A percentile compares a stretch with the other conserved stretches of the same genome.
Evolutionary conservation across 2,329 filamentous ascomycete genomes (phyloP).

Genomic region (Nemania sp.): DNA sequence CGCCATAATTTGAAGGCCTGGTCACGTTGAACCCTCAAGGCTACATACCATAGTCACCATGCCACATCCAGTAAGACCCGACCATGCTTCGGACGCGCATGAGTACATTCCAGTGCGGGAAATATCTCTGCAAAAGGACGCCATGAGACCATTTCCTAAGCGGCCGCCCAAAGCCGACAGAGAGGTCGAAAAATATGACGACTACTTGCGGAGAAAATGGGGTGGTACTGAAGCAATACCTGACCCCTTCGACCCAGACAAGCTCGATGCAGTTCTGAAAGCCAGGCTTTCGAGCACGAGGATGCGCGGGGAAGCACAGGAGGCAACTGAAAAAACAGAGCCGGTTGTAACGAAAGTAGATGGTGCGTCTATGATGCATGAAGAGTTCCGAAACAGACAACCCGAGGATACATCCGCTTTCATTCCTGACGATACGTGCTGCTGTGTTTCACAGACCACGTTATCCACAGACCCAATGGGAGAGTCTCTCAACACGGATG

Average conservation of each 20-base stretch:
- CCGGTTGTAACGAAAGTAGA: not conserved
- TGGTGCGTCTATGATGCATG: not conserved
- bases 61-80: not conserved
- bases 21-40: not conserved
- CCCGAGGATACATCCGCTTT: not conserved
- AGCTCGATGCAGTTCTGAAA: slow-evolving; percentile 19
- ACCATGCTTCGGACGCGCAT: not conserved
- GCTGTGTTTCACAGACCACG: not conserved
- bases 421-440: not conserved
- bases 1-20: not conserved
- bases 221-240: slow-evolving; percentile 18
- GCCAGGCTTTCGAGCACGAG: not conserved
- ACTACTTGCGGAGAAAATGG: slow-evolving; percentile 26
- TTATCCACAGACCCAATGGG: not conserved
- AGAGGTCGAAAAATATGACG: slow-evolving; percentile 7
- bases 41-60: not conserved
- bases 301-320: not conserved
- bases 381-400: not conserved
- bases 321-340: not conserved
- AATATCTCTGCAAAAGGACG: not conserved
- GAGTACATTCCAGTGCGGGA: slow-evolving; percentile 11
- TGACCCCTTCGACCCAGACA: slow-evolving; percentile 21
- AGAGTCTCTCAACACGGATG: not conserved
- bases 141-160: not conserved
- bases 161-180: not conserved